These are phyloP conservation scores for Euclidium syriacum DNA, from an alignment of 345 rosid species.

Conservation along the genomic window DNA sequence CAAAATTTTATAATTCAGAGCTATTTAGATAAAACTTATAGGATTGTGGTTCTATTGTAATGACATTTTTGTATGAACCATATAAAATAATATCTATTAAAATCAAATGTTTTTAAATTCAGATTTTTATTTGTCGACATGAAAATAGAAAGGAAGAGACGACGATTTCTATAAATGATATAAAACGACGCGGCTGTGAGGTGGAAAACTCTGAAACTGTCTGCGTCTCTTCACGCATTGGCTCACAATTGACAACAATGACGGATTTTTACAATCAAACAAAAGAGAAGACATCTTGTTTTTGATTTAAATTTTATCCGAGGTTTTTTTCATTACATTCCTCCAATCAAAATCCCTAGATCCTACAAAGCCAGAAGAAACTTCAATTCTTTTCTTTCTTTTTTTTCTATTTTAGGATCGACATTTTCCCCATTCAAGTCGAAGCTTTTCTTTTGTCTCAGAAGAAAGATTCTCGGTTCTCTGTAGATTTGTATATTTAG, in stretches of 20 bases:
- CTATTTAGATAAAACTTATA: not conserved
- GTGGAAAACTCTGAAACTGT: slow-evolving; percentile 23
- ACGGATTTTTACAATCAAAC: not conserved
- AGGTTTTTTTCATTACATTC: not conserved
- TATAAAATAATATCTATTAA: not conserved
- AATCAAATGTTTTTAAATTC: not conserved
- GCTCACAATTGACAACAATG: slow-evolving; percentile 11
- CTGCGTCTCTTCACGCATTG: slow-evolving; percentile 25
- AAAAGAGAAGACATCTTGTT: slow-evolving; percentile 14
- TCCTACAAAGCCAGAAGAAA: not conserved
- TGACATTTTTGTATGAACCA: not conserved
- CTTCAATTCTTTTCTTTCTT: not conserved
- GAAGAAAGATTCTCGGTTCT: too few relatives aligned
- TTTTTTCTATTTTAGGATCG: not conserved
- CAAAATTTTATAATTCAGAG: not conserved
- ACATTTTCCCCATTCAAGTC: not conserved
- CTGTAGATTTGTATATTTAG: slow-evolving; percentile 4
- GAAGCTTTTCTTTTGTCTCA: too few relatives aligned
- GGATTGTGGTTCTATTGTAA: not conserved
- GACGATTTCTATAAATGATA: slow-evolving; percentile 14
- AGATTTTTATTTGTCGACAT: not conserved
- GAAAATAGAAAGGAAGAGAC: not conserved
- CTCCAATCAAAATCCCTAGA: not conserved
- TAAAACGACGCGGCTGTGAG: slow-evolving; percentile 2
- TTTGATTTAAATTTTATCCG: not conserved